Evolutionary conservation across 2,329 filamentous ascomycete species (phyloP), one percentile per base, ranked within the genome.

Genomic region (Penicillium thymicola): DNA sequence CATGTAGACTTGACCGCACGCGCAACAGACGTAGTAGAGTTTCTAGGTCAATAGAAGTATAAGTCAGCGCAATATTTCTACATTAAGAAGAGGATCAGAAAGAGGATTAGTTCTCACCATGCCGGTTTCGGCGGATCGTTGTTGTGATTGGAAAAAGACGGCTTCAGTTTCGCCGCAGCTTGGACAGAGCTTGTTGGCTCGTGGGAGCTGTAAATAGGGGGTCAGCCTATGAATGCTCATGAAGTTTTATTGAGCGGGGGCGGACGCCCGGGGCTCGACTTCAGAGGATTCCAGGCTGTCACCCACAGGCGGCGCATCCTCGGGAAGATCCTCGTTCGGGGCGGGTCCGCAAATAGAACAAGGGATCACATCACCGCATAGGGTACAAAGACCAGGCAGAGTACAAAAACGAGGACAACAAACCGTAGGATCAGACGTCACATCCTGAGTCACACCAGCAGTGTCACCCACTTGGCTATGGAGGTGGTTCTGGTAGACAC

Each of bases 111-210:
- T 42, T 41, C 89, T 82, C 77, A 97, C 94, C 94, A 99, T 99
- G 79, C 94, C 94, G 43, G 94, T 99, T 76, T 97, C 92, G 47
- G 91, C 90, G 66, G 89, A 96, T 76, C 94, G 89, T 80, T 97
- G 92, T 74, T 99, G 94, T 60, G 92, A 97, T 79, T 99, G 94
- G 81, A 99, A 99, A 79, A 96, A 99, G 58, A 99, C 95, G 44
- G 92, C 92, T 78, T 97, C 92, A 66, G 86, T 85, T 75, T 94
- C 89, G 64, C 84, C 83, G 81, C 95, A 99, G 66, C 81, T 83
- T 51, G 92, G 91, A 78, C 94, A 99, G 59, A 83, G 83, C 77
- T 89, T 91, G 73, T 91, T 90, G 68, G 91, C 88, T 69, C 92
- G 88, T 63, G 94, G 94, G 75, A 97, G 89, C 92, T 97, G 85